Percentiles rank a stretch among this genome's conserved stretches.
Conservation (phyloP, 495 filamentous ascomycete species). For the Aspergillus cavernicola region DNA sequence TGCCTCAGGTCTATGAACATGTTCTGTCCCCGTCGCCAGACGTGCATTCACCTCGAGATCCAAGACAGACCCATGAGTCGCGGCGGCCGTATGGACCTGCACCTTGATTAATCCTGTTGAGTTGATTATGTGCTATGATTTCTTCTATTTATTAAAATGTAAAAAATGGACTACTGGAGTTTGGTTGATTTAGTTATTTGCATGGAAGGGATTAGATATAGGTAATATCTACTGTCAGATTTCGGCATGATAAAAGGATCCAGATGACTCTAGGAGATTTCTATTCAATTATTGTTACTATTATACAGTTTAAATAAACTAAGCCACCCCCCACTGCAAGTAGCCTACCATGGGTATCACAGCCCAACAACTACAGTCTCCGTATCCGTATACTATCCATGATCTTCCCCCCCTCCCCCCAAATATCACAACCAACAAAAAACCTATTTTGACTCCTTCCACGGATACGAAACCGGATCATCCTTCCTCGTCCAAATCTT, state of each 20-base stretch:
- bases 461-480: slow-evolving; percentile 73
- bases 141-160: background rate
- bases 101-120: background rate
- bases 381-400: no score
- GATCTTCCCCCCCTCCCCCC: no score
- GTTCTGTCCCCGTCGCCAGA: background rate
- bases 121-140: background rate
- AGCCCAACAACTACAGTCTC: no score
- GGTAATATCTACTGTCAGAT: no score
- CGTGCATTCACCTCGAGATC: background rate
- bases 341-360: no score
- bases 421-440: no score
- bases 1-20: slow-evolving; percentile 4
- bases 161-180: background rate
- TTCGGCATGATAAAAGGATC: no score
- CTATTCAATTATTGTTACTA: no score
- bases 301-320: no score
- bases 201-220: background rate
- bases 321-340: no score
- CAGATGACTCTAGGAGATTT: background rate
- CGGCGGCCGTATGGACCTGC: background rate
- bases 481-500: slow-evolving; percentile 89
- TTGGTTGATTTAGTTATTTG: background rate
- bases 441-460: slow-evolving; percentile 54
- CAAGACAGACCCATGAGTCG: background rate